Percentiles rank a stretch among this genome's conserved stretches.
phyloP scores from a whole-genome alignment of 1,284 basidiomycete species.

The Ustilago bromivora region DNA sequence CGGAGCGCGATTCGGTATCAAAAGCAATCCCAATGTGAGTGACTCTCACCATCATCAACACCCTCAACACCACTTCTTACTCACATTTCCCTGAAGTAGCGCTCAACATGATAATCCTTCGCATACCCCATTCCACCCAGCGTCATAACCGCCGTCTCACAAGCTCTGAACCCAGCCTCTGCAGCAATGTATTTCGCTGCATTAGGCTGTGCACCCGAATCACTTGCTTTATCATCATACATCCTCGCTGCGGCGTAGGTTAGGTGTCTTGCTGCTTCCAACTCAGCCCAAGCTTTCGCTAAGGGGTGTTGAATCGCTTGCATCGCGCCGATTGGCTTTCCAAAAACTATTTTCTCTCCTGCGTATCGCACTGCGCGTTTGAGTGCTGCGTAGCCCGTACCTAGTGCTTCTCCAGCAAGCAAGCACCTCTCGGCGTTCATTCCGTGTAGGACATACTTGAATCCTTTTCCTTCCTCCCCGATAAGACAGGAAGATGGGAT shows the following conservation, averaged over 20 bases:
- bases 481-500: constrained; percentile 64
- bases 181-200: constrained; percentile 68
- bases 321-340: constrained; percentile 65
- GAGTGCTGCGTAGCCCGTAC: constrained; percentile 61
- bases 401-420: constrained; percentile 71
- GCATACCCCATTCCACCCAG: constrained; percentile 69
- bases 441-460: constrained; percentile 65
- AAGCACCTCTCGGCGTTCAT: constrained; percentile 71
- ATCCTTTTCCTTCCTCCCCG: constrained; percentile 70
- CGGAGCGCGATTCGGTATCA: neutral
- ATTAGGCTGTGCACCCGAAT: constrained; percentile 67
- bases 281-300: constrained; percentile 63
- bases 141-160: constrained; percentile 57
- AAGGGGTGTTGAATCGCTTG: constrained; percentile 69
- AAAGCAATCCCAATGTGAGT: neutral
- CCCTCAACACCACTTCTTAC: neutral
- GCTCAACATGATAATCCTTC: constrained; percentile 57
- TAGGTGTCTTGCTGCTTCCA: constrained; percentile 67
- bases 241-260: constrained; percentile 64
- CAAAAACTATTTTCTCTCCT: constrained; percentile 63
- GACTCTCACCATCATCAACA: neutral
- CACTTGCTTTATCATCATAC: constrained; percentile 52
- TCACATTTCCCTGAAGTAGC: constrained; percentile 59
- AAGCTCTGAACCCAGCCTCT: constrained; percentile 65
- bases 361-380: constrained; percentile 59